Conservation (phyloP, 1,284 basidiomycete genomes). For the Microbotryum violaceum region DNA sequence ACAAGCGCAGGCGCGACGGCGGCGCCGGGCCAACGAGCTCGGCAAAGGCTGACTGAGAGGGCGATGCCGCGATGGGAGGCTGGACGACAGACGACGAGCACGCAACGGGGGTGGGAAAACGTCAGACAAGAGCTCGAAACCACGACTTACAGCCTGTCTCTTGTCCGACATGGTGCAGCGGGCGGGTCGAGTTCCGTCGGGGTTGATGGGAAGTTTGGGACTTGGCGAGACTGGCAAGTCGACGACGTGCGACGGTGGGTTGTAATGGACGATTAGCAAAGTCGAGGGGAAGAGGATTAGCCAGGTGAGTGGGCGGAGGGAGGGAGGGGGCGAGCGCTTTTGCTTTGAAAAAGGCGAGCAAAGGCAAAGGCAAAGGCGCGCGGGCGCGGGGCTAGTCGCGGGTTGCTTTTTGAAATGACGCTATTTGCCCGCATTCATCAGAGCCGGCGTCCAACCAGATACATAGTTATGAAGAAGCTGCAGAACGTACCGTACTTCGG, state of each 20-base stretch:
- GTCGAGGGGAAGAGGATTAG: no score
- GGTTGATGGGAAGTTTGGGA: background rate
- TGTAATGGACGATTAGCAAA: constrained; percentile 1
- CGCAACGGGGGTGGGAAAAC: background rate
- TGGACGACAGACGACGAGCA: background rate
- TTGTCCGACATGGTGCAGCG: constrained; percentile 15
- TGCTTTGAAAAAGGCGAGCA: no score
- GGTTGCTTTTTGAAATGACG: no score
- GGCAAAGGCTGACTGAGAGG: background rate
- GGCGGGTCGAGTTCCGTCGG: background rate
- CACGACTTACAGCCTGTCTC: constrained; percentile 8
- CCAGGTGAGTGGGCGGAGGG: no score
- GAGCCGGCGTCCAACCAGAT: no score
- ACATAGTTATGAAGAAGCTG: no score
- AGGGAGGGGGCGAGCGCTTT: no score
- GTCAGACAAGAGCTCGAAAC: background rate
- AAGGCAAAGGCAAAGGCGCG: no score
- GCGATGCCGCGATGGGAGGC: background rate
- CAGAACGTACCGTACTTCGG: no score
- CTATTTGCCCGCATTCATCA: no score
- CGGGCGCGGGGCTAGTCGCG: no score
- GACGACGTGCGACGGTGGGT: background rate
- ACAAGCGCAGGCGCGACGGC: background rate
- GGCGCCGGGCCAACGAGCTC: background rate
- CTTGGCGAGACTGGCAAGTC: background rate